phyloP scores from a whole-genome alignment of 2,329 filamentous ascomycete genomes.

The Diaporthe humulicola region DNA sequence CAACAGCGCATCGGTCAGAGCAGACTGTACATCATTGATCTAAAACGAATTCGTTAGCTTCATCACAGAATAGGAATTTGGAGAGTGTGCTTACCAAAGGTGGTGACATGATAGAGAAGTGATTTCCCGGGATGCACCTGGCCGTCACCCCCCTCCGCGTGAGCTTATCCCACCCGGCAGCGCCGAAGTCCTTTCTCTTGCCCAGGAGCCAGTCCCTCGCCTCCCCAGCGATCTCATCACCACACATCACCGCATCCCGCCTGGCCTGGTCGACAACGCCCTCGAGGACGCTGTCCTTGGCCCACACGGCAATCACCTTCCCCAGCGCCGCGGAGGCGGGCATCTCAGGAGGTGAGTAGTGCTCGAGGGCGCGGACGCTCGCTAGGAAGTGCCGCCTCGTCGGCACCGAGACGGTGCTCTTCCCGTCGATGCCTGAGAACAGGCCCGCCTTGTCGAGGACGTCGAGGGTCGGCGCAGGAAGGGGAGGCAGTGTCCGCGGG shows the following conservation, averaged over 20 bases:
- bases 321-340: neutral
- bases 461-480: constrained; percentile 38
- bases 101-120: constrained; percentile 17
- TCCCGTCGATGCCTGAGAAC: neutral
- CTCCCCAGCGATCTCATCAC: constrained; percentile 14
- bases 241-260: constrained; percentile 6
- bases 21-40: constrained; percentile 13
- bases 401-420: constrained; percentile 8
- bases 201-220: constrained; percentile 4
- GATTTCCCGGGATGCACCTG: neutral
- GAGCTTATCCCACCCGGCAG: constrained; percentile 5
- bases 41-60: neutral
- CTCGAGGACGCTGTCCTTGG: constrained; percentile 14
- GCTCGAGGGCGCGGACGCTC: constrained; percentile 20
- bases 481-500: neutral
- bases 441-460: constrained; percentile 48
- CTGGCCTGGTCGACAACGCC: neutral
- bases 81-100: neutral
- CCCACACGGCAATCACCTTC: constrained; percentile 6
- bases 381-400: constrained; percentile 11
- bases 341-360: constrained; percentile 6
- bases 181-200: constrained; percentile 18
- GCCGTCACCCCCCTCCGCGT: neutral
- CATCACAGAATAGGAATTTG: rapidly evolving
- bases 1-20: neutral